A percentile compares a stretch with the other conserved stretches of the same genome.
These are phyloP conservation scores for Castanospermum australe DNA, from an alignment of 306 rosid genomes.

Conservation along the genomic window DNA sequence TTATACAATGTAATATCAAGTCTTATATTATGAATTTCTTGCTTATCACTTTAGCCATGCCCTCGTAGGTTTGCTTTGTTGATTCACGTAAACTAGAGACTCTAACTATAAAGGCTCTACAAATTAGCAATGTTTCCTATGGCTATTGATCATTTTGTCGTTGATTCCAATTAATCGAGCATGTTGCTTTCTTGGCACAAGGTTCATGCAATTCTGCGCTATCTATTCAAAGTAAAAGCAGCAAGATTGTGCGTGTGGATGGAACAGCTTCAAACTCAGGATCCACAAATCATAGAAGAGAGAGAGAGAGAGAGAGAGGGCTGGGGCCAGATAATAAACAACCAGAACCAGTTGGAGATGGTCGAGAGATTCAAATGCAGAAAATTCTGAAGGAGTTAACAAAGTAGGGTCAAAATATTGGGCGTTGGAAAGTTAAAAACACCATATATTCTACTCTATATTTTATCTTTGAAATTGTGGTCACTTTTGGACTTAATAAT, in stretches of 20 bases:
- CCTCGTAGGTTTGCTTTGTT: no score
- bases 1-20: no score
- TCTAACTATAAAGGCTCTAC: not conserved
- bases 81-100: not conserved
- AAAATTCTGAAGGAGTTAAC: constrained; percentile 16
- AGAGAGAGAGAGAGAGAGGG: no score
- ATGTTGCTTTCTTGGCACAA: not conserved
- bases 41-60: no score
- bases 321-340: constrained; percentile 14
- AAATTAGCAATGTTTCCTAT: not conserved
- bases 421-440: constrained; percentile 10
- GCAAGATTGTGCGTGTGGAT: not conserved
- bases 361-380: not conserved
- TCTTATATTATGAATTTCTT: no score
- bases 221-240: constrained; percentile 8
- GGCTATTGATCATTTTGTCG: not conserved
- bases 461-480: constrained; percentile 21
- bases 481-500: constrained; percentile 17
- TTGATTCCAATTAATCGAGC: constrained; percentile 2
- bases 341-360: not conserved
- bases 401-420: constrained; percentile 23
- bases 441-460: constrained; percentile 36
- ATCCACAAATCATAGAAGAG: constrained; percentile 3
- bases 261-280: constrained; percentile 18
- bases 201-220: not conserved